phyloP scores from a whole-genome alignment of 2,329 filamentous ascomycete genomes.

The Chrysosporium queenslandicum region DNA sequence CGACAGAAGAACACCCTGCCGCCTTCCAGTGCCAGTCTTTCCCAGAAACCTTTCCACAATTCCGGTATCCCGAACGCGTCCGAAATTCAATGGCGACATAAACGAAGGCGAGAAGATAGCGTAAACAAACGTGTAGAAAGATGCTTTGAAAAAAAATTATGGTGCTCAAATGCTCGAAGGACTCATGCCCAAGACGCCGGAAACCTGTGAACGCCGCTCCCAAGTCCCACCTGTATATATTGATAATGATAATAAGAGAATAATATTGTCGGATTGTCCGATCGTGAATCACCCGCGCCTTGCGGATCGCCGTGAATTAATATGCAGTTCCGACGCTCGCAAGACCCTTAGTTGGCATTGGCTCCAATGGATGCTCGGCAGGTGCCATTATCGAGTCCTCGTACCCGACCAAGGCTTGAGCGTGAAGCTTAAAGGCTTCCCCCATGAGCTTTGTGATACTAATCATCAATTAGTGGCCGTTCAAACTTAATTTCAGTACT shows the following conservation, averaged over 20 bases:
- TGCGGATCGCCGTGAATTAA: constrained; percentile 19
- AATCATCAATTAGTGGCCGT: constrained; percentile 36
- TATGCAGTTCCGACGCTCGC: constrained; percentile 37
- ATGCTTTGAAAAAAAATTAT: background rate
- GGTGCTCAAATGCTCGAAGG: constrained; percentile 6
- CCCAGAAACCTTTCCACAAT: constrained; percentile 27
- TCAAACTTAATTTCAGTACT: background rate
- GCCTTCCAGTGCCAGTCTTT: constrained; percentile 28
- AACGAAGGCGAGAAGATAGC: constrained; percentile 6
- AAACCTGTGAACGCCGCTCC: constrained; percentile 3
- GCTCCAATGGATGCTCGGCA: constrained; percentile 32
- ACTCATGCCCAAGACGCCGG: constrained; percentile 1
- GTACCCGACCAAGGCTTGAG: constrained; percentile 87
- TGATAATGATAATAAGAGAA: background rate
- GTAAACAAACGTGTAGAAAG: constrained; percentile 6
- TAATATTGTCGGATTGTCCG: too few species aligned
- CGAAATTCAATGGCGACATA: constrained; percentile 5
- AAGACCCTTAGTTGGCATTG: constrained; percentile 37
- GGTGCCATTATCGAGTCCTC: constrained; percentile 49
- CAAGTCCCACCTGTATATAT: constrained; percentile 1
- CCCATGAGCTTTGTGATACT: constrained; percentile 72
- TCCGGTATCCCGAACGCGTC: constrained; percentile 15
- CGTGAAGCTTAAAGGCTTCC: constrained; percentile 93
- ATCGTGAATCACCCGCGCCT: too few species aligned
- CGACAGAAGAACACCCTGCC: constrained; percentile 24